Evolutionary conservation across 2,329 filamentous ascomycete species (phyloP).

Genomic region (Fusarium musae): DNA sequence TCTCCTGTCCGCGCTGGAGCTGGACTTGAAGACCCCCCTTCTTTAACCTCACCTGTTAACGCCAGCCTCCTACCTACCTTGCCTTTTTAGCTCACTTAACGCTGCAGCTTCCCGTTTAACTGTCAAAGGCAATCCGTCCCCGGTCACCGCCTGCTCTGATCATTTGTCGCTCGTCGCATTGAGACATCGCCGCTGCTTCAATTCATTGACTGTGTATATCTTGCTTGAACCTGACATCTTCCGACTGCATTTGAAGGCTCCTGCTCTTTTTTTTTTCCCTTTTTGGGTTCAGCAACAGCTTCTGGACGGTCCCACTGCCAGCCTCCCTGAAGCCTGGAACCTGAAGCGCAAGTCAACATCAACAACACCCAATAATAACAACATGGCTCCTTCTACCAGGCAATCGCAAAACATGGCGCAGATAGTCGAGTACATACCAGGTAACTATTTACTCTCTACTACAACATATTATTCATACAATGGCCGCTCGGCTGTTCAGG

Average conservation of each 20-base stretch:
- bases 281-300: not conserved
- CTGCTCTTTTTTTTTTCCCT: not conserved
- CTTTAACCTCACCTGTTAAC: not conserved
- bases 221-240: slow-evolving; percentile 7
- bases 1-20: slow-evolving; percentile 33
- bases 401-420: slow-evolving; percentile 76
- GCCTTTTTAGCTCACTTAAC: slow-evolving; percentile 18
- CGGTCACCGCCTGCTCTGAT: slow-evolving; percentile 39
- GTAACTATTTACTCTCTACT: slow-evolving; percentile 60
- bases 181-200: slow-evolving; percentile 24
- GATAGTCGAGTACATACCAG: slow-evolving; percentile 95
- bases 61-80: not conserved
- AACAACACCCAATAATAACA: slow-evolving; percentile 28
- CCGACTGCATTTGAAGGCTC: slow-evolving; percentile 8
- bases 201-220: slow-evolving; percentile 24
- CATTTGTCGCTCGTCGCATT: slow-evolving; percentile 16
- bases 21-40: slow-evolving; percentile 18
- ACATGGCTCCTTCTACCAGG: slow-evolving; percentile 64
- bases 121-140: slow-evolving; percentile 23
- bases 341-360: slow-evolving; percentile 41
- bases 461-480: slow-evolving; percentile 17
- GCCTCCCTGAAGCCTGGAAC: slow-evolving; percentile 34
- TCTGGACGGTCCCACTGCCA: slow-evolving; percentile 18
- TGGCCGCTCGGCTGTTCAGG: slow-evolving; percentile 17
- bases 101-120: slow-evolving; percentile 27